phyloP scores from a whole-genome alignment of 352 stramenopile species.

The Thraustochytrium striatum region DNA sequence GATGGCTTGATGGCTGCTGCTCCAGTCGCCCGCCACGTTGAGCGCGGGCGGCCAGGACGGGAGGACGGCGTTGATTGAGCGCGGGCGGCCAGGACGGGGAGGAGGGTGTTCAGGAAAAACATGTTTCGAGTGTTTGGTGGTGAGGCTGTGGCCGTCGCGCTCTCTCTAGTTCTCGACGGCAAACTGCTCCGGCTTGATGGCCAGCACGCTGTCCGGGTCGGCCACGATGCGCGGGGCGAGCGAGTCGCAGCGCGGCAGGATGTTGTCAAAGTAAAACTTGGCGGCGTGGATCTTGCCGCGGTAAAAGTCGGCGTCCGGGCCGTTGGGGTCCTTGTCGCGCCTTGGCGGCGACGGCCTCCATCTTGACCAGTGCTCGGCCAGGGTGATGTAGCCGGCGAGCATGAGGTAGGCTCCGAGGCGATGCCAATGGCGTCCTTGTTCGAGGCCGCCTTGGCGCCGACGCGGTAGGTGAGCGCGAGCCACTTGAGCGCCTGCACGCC shows the following conservation, averaged over 20 bases:
- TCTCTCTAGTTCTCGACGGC: conserved; percentile 6
- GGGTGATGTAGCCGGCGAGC: conserved; percentile 45
- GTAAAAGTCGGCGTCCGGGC: conserved; percentile 46
- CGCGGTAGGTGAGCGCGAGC: conserved; percentile 18
- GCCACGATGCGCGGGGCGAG: conserved; percentile 32
- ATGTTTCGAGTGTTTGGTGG: neutral
- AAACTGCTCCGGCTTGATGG: conserved; percentile 44
- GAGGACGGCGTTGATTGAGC: neutral
- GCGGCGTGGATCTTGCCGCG: conserved; percentile 23
- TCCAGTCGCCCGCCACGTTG: neutral
- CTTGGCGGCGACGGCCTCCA: conserved; percentile 43
- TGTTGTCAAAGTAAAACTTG: conserved; percentile 42
- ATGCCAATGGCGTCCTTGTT: conserved; percentile 46
- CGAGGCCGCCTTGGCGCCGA: neutral
- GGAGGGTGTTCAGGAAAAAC: neutral
- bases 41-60: too few relatives aligned
- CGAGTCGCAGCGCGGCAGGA: conserved; percentile 3
- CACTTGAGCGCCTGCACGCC: neutral
- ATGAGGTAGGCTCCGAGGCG: conserved; percentile 40
- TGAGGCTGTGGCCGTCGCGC: neutral
- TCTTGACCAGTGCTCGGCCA: conserved; percentile 48
- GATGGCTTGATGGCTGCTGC: neutral
- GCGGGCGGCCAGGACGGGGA: neutral
- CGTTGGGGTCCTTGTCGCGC: conserved; percentile 10
- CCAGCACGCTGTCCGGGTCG: neutral